A percentile compares a stretch with the other conserved stretches of the same genome.
Conservation (phyloP, 805 yeast genomes). For the Wickerhamomyces kurtzmanii region DNA sequence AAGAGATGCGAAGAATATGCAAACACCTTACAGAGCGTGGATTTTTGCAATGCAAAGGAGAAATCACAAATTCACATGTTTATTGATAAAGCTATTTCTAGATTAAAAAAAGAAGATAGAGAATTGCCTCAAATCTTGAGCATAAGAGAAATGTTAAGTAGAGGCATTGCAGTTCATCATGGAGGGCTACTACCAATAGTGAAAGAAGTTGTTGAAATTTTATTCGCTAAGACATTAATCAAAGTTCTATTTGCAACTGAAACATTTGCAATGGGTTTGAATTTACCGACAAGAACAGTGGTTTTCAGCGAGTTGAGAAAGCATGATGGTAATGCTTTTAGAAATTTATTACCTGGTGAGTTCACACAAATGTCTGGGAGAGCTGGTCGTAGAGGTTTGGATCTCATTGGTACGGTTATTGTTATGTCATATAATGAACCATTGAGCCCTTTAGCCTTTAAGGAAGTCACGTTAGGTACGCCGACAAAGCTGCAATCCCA, state of each 20-base stretch:
- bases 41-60: slow-evolving; percentile 78
- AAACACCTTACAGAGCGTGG: slow-evolving; percentile 58
- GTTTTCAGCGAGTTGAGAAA: slow-evolving; percentile 79
- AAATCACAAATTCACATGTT: slow-evolving; percentile 90
- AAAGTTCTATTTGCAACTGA: slow-evolving; percentile 95
- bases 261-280: slow-evolving; percentile 98
- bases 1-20: slow-evolving; percentile 93
- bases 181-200: slow-evolving; percentile 91
- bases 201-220: slow-evolving; percentile 85
- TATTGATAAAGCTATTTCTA: slow-evolving; percentile 77
- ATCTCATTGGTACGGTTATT: slow-evolving; percentile 88
- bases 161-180: slow-evolving; percentile 95
- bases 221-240: slow-evolving; percentile 78
- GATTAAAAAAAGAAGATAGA: slow-evolving; percentile 86
- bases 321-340: slow-evolving; percentile 80
- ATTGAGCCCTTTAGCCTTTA: slow-evolving; percentile 44
- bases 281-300: slow-evolving; percentile 93
- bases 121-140: slow-evolving; percentile 86
- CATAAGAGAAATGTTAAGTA: slow-evolving; percentile 68
- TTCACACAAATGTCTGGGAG: slow-evolving; percentile 99
- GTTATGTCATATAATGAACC: slow-evolving; percentile 78
- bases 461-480: slow-evolving; percentile 76
- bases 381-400: slow-evolving; percentile 97
- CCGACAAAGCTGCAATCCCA: slow-evolving; percentile 89
- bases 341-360: slow-evolving; percentile 88